Conservation (phyloP, 2,329 filamentous ascomycete genomes). For the Akanthomyces dipterigenus region DNA sequence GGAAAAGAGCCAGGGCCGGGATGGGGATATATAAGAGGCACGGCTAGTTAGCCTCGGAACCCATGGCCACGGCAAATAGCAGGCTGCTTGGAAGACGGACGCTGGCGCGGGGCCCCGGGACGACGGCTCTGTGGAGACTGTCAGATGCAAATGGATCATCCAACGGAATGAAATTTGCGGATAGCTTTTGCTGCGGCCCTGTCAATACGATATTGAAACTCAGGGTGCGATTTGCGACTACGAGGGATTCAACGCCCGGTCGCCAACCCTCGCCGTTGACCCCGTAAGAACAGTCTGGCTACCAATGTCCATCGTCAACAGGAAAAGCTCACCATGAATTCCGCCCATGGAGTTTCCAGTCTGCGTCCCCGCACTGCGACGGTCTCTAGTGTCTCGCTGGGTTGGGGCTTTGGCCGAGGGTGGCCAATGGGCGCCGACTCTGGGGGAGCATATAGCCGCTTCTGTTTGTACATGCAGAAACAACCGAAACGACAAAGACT, state of each 20-base stretch:
- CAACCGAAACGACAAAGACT: not conserved
- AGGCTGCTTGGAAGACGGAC: not conserved
- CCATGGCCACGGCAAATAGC: not conserved
- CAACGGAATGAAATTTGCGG: not conserved
- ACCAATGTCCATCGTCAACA: not conserved
- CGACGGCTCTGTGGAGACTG: slow-evolving; percentile 5
- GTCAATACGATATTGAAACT: too few relatives aligned
- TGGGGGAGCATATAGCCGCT: slow-evolving; percentile 7
- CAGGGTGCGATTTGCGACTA: too few relatives aligned
- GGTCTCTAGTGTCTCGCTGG: not conserved
- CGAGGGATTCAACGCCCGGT: too few relatives aligned
- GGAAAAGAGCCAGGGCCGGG: not conserved
- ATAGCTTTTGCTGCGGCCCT: too few relatives aligned
- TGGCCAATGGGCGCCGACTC: not conserved
- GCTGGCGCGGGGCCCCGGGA: slow-evolving; percentile 6
- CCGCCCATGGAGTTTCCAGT: not conserved
- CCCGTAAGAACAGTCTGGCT: too few relatives aligned
- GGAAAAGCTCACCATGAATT: not conserved
- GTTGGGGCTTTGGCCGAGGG: slow-evolving; percentile 5
- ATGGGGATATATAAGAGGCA: slow-evolving; percentile 9
- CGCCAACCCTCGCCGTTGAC: too few relatives aligned
- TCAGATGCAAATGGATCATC: slow-evolving; percentile 1
- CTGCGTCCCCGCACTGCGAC: not conserved
- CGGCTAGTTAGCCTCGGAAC: slow-evolving; percentile 6
- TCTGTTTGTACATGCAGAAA: not conserved